Base-by-base conservation (phyloP, 2,329 filamentous ascomycete genomes). In the Ceratocystis papillata region DNA sequence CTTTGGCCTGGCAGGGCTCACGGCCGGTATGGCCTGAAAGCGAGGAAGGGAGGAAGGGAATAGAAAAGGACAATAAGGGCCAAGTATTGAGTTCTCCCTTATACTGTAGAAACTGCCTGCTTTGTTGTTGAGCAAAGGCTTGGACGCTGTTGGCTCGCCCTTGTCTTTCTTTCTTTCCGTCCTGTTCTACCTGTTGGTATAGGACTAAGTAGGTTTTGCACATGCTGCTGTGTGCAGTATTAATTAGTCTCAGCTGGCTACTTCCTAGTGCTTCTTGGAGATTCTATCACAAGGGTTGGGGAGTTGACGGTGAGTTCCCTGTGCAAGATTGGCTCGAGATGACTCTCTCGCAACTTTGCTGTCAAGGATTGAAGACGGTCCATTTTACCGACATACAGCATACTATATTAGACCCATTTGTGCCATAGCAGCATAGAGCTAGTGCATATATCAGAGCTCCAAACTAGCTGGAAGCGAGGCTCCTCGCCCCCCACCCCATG, bases 221-320 rank as follows among this genome's bases (percentile, higher is more conserved):
- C 25, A 25, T 22, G 8, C 48, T 20, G n/a, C 6, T 25, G 48
- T 15, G 10, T 12, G 37, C 37, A 41, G 37, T 41, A 12, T 25
- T 50, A 50, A 22, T 6, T 57, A 22, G 53, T 6, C 8, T 28
- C 20, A 17, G 53, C 22, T 33, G 22, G 50, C 53, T 50, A 20
- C 55, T 17, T 59, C 55, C 33, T 8, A 59, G 55, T 59, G 28
- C 28, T 59, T 28, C 55, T 59, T 37, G 55, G n/a, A 30, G 28
- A 59, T 59, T 8, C 22, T 25, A 20, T 41, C 37, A 41, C 10
- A 41, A 41, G 37, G 46, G 46, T 17, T 50, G n/a, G 22, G 46
- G n/a, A 20, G 46, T 25, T 30, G 30, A 50, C n/a, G 6, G n/a
- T 5, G n/a, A 50, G 46, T 7, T 22, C 17, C 22, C 15, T n/a